These are phyloP conservation scores for Phaffia tasmanica DNA, from an alignment of 768 basidiomycete species.

Conservation along the genomic window DNA sequence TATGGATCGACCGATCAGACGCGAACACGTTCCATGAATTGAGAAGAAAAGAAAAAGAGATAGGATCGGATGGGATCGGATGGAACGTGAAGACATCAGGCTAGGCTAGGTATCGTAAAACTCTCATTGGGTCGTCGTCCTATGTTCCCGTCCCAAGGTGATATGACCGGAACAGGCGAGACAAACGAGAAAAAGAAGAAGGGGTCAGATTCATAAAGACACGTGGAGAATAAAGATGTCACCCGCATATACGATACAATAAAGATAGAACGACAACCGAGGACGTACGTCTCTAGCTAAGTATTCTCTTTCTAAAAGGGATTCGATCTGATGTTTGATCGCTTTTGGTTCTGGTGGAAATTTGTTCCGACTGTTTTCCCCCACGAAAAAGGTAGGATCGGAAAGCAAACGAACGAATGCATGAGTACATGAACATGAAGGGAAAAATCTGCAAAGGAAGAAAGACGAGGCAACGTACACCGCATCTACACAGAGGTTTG, in stretches of 20 bases:
- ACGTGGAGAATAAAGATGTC: background rate
- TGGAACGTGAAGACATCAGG: no score
- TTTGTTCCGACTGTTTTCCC: constrained; percentile 2
- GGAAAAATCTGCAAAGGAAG: background rate
- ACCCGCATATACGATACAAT: no score
- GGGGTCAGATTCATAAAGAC: background rate
- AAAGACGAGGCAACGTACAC: constrained; percentile 11
- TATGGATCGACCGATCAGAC: no score
- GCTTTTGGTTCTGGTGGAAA: constrained; percentile 26
- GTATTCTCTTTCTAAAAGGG: constrained; percentile 20
- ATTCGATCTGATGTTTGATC: constrained; percentile 27
- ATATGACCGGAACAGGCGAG: background rate
- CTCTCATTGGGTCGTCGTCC: constrained; percentile 19
- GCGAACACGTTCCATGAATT: no score
- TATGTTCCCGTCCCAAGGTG: background rate
- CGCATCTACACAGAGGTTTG: constrained; percentile 19
- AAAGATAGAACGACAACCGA: background rate
- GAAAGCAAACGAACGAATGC: background rate
- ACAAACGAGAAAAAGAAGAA: background rate
- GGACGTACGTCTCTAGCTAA: no score
- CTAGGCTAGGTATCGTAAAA: constrained; percentile 18
- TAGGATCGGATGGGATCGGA: no score
- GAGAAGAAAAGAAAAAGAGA: no score
- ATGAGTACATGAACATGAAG: background rate
- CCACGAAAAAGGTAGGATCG: background rate